Base-by-base conservation (phyloP, 73 alveolate genomes). In the Paramecium caudatum region DNA sequence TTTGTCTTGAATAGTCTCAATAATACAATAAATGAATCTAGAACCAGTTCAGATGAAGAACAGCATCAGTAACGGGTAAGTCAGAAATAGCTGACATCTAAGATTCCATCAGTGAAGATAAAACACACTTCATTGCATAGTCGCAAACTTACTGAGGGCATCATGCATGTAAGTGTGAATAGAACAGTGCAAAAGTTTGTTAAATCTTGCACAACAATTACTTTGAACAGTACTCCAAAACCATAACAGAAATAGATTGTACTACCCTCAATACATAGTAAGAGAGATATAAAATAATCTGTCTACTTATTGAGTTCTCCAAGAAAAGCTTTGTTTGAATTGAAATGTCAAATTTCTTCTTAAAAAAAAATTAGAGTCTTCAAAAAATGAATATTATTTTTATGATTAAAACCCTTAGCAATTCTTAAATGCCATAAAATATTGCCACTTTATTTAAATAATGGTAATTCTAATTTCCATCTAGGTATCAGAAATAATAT, bases 71-170 rank as follows among this genome's bases (percentile, higher is more conserved):
- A 55, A 55, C 46, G 10, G 21, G 23, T 43, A 10, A 6, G 30
- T 1, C n/a, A 1, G 30, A 55, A 55, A 55, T 43, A 37, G 9
- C 7, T 55, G 0, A 10, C 23, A 55, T 55, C 7, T 2, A 55
- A 55, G 7, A 55, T 43, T 55, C 80, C 80, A 0, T 21, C 30
- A 10, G 30, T 23, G 4, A 55, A 55, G 30, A 55, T 43, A 7
- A 55, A 55, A 55, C 23, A 55, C 80, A 23, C 30, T 19, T 55
- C 80, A 12, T 27, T 55, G 80, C 80, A 55, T 55, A 55, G 30
- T 55, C 80, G 80, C 46, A 55, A 55, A 55, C 80, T 55, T 55
- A 55, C 80, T 55, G 80, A 55, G 30, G 80, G 80, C 30, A 55
- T 55, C 30, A 55, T 55, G 80, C 80, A 19, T 23, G 30, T 43